Conservation (phyloP, 202 grass and related monocot species). For the Carex sylvatica region DNA sequence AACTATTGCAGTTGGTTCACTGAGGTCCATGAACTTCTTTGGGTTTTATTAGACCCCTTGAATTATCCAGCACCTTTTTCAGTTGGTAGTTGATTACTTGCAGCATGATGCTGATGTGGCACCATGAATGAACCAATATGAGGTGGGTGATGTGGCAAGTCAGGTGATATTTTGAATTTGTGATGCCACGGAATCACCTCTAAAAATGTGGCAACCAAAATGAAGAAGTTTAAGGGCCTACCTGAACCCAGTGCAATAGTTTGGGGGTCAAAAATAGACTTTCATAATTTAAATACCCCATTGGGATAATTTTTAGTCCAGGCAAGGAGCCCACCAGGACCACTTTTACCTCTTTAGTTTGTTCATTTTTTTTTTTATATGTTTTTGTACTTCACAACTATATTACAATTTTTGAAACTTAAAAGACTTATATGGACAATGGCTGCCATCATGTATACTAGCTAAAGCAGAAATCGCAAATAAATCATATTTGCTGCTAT, state of each 20-base stretch:
- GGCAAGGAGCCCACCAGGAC: not conserved
- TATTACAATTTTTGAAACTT: not conserved
- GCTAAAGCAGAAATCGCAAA: not conserved
- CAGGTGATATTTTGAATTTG: not conserved
- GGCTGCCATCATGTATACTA: not conserved
- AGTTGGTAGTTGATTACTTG: not conserved
- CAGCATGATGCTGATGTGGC: not conserved
- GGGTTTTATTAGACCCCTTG: not conserved
- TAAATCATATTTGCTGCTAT: not conserved
- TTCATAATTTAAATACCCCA: not conserved
- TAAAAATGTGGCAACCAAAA: not conserved
- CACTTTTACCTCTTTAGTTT: not conserved
- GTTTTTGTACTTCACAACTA: not conserved
- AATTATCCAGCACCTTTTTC: not conserved
- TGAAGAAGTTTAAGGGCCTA: not conserved
- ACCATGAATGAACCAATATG: not conserved
- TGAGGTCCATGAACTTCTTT: not conserved
- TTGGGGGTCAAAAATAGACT: not conserved
- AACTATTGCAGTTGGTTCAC: not conserved
- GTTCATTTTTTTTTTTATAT: not conserved
- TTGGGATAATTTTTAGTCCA: not conserved
- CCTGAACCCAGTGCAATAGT: not conserved
- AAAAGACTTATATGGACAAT: not conserved
- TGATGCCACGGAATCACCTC: not conserved
- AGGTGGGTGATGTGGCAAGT: not conserved